phyloP scores from a whole-genome alignment of 1,139 yeast species.

The Candida glucosophila region DNA sequence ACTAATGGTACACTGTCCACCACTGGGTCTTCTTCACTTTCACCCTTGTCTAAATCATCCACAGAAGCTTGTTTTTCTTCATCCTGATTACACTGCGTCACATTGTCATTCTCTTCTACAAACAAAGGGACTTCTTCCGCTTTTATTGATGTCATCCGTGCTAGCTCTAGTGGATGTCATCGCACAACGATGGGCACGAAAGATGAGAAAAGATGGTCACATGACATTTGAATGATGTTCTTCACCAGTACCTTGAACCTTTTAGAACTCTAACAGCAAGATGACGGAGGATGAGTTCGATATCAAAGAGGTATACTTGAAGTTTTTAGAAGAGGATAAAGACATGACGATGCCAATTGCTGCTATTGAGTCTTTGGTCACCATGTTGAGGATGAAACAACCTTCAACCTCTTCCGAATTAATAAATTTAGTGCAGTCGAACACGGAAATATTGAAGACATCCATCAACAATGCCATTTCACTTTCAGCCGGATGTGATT shows the following conservation, averaged over 20 bases:
- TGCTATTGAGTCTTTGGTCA: conserved; percentile 89
- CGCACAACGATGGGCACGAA: not conserved
- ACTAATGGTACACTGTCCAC: conserved; percentile 67
- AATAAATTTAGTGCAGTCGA: conserved; percentile 69
- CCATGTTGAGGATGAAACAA: conserved; percentile 69
- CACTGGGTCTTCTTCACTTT: conserved; percentile 63
- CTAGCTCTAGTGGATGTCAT: conserved; percentile 1
- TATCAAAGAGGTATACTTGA: conserved; percentile 70
- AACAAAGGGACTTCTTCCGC: conserved; percentile 4
- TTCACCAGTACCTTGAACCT: conserved; percentile 1
- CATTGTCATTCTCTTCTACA: conserved; percentile 11
- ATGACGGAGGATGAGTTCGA: conserved; percentile 43
- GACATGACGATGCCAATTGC: conserved; percentile 99
- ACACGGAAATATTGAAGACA: conserved; percentile 63
- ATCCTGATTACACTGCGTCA: too few species aligned
- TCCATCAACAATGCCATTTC: conserved; percentile 89
- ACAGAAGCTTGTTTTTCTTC: too few species aligned
- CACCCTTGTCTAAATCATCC: conserved; percentile 13
- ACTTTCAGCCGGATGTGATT: conserved; percentile 93
- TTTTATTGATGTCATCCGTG: not conserved
- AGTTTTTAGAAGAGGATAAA: conserved; percentile 74
- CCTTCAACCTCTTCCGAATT: conserved; percentile 92
- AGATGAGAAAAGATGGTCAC: not conserved
- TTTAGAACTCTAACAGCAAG: too few species aligned
- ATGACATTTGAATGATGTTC: not conserved